Conservation (phyloP, 75 land plant species). For the Picea glauca region DNA sequence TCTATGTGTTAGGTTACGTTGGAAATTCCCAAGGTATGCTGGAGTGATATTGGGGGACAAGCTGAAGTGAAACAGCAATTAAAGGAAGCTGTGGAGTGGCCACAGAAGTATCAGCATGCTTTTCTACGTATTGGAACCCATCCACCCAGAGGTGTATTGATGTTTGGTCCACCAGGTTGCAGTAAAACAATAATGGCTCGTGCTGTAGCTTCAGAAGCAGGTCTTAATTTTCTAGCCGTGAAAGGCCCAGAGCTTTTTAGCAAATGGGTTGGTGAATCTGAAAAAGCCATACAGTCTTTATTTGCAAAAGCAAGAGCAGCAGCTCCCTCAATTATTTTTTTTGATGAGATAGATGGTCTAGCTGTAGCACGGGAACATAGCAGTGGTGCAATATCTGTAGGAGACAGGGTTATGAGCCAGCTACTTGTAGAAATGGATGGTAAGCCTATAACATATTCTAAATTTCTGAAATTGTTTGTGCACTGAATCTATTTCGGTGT, state of each 20-base stretch:
- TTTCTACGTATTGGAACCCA: conserved; percentile 75
- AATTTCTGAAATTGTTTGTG: too few relatives aligned
- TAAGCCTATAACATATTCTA: conserved; percentile 7
- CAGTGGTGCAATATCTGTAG: conserved; percentile 76
- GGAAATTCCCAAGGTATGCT: conserved; percentile 90
- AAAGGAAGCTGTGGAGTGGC: conserved; percentile 94
- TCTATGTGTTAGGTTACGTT: conserved; percentile 62
- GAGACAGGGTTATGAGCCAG: conserved; percentile 94
- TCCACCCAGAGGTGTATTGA: conserved; percentile 73
- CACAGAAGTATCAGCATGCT: conserved; percentile 76
- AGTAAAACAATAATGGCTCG: conserved; percentile 97
- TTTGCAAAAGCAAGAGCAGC: conserved; percentile 90
- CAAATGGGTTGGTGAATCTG: conserved; percentile 99
- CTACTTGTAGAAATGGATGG: conserved; percentile 97
- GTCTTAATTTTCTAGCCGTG: conserved; percentile 89
- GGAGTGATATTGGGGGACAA: conserved; percentile 98
- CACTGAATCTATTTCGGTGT: too few relatives aligned
- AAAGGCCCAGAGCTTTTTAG: conserved; percentile 98
- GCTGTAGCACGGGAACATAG: conserved; percentile 75
- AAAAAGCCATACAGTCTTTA: conserved; percentile 82
- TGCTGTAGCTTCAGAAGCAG: conserved; percentile 95
- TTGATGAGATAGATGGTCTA: conserved; percentile 98
- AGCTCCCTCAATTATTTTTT: conserved; percentile 92
- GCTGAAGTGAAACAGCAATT: conserved; percentile 71
- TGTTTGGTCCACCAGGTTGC: conserved; percentile 99